Evolutionary conservation across 2,329 filamentous ascomycete species (phyloP).

Genomic region (Fusarium sp.): DNA sequence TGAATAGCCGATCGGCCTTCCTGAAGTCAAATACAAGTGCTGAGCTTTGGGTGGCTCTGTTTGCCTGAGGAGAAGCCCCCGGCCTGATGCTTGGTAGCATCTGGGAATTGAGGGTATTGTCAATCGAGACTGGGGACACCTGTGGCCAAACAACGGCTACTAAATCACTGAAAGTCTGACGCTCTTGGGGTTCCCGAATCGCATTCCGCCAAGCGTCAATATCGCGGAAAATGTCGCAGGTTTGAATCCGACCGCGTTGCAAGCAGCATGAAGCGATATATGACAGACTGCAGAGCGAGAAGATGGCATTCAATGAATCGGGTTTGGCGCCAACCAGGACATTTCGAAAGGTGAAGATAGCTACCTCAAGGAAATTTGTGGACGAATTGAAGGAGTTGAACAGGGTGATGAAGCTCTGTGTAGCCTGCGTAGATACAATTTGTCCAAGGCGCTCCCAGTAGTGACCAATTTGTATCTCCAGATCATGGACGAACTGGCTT

Average conservation of each 20-base stretch:
- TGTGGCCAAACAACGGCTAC: fast-evolving
- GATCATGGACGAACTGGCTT: too few species aligned
- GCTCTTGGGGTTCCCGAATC: fast-evolving
- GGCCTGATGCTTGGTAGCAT: fast-evolving
- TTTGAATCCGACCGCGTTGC: too few species aligned
- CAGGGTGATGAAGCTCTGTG: fast-evolving
- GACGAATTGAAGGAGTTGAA: fast-evolving
- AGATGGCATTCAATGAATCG: fast-evolving
- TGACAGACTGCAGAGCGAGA: fast-evolving
- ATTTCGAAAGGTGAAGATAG: background rate
- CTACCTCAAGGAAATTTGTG: fast-evolving
- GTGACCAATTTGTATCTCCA: background rate
- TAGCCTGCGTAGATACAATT: fast-evolving
- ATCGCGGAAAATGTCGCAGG: background rate
- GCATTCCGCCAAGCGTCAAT: fast-evolving
- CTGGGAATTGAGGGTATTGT: fast-evolving
- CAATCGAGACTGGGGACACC: fast-evolving
- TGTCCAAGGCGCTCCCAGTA: fast-evolving
- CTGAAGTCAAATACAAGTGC: fast-evolving
- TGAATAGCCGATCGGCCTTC: fast-evolving
- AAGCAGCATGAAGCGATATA: background rate
- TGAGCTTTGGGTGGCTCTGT: fast-evolving
- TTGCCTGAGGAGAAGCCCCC: fast-evolving
- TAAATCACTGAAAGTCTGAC: fast-evolving
- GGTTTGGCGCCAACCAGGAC: background rate